Conservation (phyloP, 371 early-diverging fungal genomes). For the Polyrhizophydium stewartii region DNA sequence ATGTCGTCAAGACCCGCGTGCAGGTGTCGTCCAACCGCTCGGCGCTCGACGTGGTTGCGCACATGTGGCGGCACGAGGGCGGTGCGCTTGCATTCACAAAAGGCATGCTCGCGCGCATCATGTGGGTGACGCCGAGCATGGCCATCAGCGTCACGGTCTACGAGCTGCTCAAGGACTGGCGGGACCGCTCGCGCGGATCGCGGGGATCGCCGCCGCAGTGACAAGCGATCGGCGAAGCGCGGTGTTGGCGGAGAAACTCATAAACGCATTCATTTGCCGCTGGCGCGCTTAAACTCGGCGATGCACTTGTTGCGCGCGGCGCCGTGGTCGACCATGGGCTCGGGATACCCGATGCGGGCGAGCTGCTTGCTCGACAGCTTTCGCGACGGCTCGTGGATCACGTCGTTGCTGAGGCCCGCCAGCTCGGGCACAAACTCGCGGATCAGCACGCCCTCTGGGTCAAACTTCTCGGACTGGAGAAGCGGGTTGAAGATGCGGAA, state of each 20-base stretch:
- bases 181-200: neutral
- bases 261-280: neutral
- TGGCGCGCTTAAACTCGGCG: slow-evolving; percentile 29
- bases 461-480: slow-evolving; percentile 46
- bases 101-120: slow-evolving; percentile 61
- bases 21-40: slow-evolving; percentile 52
- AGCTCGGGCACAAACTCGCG: slow-evolving; percentile 37
- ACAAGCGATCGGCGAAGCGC: neutral
- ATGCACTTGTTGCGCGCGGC: slow-evolving; percentile 61
- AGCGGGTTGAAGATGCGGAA: slow-evolving; percentile 65
- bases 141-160: slow-evolving; percentile 72
- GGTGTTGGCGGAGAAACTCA: neutral
- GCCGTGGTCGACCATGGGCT: slow-evolving; percentile 59
- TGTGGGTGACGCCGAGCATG: slow-evolving; percentile 66
- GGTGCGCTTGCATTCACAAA: slow-evolving; percentile 54
- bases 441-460: slow-evolving; percentile 47
- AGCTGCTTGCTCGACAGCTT: slow-evolving; percentile 5
- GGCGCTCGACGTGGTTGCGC: slow-evolving; percentile 36
- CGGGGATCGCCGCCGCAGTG: neutral
- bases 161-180: slow-evolving; percentile 58
- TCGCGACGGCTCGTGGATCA: slow-evolving; percentile 23
- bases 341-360: slow-evolving; percentile 38
- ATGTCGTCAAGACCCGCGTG: slow-evolving; percentile 81
- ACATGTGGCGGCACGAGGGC: slow-evolving; percentile 63
- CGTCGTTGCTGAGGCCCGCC: slow-evolving; percentile 9